Evolutionary conservation across 257 asterid genomes (phyloP).

Genomic region (Thymus quinquecostatus): DNA sequence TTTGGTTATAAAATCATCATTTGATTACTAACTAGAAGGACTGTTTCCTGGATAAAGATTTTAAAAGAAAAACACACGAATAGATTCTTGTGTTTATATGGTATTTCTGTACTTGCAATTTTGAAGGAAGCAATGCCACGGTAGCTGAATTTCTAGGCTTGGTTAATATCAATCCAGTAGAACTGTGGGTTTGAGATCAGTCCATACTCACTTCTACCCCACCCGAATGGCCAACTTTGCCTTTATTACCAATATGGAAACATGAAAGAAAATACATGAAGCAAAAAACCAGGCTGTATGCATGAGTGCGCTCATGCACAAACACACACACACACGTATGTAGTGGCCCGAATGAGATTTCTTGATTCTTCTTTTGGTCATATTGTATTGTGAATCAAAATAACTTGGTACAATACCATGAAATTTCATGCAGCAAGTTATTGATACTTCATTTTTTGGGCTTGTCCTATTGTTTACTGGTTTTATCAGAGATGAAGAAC

Average conservation of each 20-base stretch:
- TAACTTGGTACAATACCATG: slow-evolving; percentile 1
- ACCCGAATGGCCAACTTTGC: slow-evolving; percentile 1
- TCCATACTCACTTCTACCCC: not conserved
- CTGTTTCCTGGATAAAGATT: not conserved
- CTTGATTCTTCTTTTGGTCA: slow-evolving; percentile 7
- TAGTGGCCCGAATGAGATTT: not conserved
- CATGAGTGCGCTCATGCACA: not conserved
- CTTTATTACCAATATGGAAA: not conserved
- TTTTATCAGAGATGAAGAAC: slow-evolving; percentile 79
- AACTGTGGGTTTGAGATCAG: slow-evolving; percentile 7
- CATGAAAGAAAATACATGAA: not conserved
- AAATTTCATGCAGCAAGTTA: not conserved
- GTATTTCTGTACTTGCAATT: not conserved
- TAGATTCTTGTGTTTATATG: not conserved
- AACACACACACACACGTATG: not conserved
- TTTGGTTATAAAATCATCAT: not conserved
- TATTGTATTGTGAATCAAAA: slow-evolving; percentile 5
- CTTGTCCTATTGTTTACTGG: slow-evolving; percentile 22
- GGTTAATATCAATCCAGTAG: not conserved
- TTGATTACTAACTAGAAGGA: slow-evolving; percentile 1
- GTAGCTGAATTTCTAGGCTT: slow-evolving; percentile 4
- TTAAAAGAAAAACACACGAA: not conserved
- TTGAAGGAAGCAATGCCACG: not conserved
- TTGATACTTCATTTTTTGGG: not conserved
- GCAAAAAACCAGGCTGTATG: not conserved